These are phyloP conservation scores for Sarcodon sp. DNA, from an alignment of 768 basidiomycete species.

Conservation along the genomic window DNA sequence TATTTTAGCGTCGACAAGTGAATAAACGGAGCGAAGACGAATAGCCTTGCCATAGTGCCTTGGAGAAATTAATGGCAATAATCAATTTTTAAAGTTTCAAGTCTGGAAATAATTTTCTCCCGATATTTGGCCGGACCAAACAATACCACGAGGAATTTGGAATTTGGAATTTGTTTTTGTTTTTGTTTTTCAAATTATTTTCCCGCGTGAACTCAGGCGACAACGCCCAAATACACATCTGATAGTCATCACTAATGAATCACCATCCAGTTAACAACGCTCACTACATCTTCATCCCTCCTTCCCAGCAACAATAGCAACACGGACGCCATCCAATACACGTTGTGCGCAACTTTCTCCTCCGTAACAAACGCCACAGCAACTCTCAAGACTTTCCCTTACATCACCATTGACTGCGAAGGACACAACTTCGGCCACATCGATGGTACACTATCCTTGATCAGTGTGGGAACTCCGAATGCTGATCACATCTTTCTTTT, in stretches of 20 bases:
- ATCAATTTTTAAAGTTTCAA: no score
- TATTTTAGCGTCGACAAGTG: no score
- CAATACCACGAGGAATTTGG: constrained; percentile 4
- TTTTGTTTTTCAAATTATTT: no score
- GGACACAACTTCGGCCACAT: constrained; percentile 21
- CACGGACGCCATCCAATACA: neutral
- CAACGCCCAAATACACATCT: no score
- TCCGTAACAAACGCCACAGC: neutral
- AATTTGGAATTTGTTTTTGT: neutral
- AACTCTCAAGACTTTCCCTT: neutral
- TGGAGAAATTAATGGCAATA: no score
- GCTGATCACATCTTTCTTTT: constrained; percentile 24
- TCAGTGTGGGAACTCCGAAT: constrained; percentile 22
- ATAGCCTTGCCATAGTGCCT: no score
- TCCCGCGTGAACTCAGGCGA: no score
- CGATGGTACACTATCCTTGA: constrained; percentile 21
- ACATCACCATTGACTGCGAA: constrained; percentile 27
- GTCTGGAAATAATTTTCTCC: neutral
- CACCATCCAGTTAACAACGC: no score
- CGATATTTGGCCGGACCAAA: constrained; percentile 10
- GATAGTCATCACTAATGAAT: no score
- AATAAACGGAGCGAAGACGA: no score
- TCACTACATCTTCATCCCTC: no score
- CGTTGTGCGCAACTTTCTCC: constrained; percentile 2
- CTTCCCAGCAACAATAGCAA: no score